Percentiles rank a stretch among this genome's conserved stretches.
Evolutionary conservation across 495 filamentous ascomycete species (phyloP).

Genomic region (Penicillium atrosanguineum): DNA sequence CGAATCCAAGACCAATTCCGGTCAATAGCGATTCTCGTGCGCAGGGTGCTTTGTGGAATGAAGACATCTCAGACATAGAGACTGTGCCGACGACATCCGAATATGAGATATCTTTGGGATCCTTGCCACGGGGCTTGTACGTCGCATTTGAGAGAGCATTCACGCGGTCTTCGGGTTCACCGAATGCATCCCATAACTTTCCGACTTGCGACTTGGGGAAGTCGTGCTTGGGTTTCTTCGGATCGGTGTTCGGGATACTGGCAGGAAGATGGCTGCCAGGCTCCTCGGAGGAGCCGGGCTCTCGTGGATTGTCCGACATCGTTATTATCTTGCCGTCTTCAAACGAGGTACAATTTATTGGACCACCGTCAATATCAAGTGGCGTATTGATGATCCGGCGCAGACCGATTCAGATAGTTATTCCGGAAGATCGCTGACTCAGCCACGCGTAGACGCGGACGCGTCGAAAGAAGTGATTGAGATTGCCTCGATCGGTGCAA

Average conservation of each 20-base stretch:
- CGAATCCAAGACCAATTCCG: conserved; percentile 77
- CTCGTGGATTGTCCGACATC: conserved; percentile 58
- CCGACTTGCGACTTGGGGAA: conserved; percentile 46
- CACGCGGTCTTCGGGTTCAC: conserved; percentile 45
- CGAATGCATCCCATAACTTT: conserved; percentile 53
- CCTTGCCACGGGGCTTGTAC: conserved; percentile 48
- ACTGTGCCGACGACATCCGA: conserved; percentile 66
- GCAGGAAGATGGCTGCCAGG: conserved; percentile 17
- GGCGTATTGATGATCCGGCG: background rate
- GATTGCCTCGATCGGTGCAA: conserved; percentile 25
- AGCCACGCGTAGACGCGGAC: conserved; percentile 37
- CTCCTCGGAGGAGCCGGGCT: conserved; percentile 18
- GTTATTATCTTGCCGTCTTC: conserved; percentile 10
- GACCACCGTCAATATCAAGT: conserved; percentile 4
- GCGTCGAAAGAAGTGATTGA: conserved; percentile 30
- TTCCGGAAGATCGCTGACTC: conserved; percentile 25
- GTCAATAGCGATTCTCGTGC: conserved; percentile 76
- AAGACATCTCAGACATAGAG: conserved; percentile 63
- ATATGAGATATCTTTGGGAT: conserved; percentile 47
- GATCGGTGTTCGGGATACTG: conserved; percentile 19
- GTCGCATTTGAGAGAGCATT: conserved; percentile 48
- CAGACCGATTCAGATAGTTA: conserved; percentile 25
- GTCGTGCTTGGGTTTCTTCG: conserved; percentile 40
- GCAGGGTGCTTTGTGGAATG: conserved; percentile 78
- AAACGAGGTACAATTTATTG: background rate